These are phyloP conservation scores for Xylariaceae sp. DNA, from an alignment of 2,329 filamentous ascomycete species.

Conservation along the genomic window DNA sequence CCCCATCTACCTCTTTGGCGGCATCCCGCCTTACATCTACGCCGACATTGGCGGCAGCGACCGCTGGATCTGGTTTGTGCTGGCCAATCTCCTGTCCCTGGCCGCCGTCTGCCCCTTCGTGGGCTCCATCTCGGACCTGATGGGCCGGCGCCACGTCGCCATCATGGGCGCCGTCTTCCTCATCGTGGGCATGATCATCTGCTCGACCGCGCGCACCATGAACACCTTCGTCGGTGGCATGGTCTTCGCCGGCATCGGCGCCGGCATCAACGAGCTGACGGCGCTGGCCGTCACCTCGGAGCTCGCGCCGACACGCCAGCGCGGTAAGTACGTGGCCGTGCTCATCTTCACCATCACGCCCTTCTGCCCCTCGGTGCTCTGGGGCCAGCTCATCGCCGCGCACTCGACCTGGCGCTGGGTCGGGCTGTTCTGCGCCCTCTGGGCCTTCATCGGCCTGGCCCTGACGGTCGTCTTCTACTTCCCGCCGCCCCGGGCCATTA, in stretches of 20 bases:
- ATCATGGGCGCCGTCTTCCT: neutral
- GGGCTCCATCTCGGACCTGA: neutral
- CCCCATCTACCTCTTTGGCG: neutral
- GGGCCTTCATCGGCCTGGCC: neutral
- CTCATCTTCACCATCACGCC: neutral
- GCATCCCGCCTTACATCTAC: neutral
- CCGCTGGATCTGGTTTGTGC: neutral
- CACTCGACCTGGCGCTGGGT: neutral
- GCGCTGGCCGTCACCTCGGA: neutral
- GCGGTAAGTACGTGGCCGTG: neutral
- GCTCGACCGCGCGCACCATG: neutral
- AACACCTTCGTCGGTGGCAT: slow-evolving; percentile 1
- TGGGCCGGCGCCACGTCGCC: neutral
- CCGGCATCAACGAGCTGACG: slow-evolving; percentile 1
- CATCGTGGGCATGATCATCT: slow-evolving; percentile 1
- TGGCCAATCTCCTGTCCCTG: neutral
- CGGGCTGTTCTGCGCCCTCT: neutral
- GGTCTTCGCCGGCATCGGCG: neutral
- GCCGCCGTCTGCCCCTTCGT: neutral
- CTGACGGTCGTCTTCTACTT: neutral
- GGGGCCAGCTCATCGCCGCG: neutral
- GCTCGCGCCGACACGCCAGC: neutral
- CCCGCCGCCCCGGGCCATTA: neutral
- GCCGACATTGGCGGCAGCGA: neutral
- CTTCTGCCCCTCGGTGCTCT: neutral